phyloP scores from a whole-genome alignment of 345 rosid species.

The Mallotus nudiflorus region DNA sequence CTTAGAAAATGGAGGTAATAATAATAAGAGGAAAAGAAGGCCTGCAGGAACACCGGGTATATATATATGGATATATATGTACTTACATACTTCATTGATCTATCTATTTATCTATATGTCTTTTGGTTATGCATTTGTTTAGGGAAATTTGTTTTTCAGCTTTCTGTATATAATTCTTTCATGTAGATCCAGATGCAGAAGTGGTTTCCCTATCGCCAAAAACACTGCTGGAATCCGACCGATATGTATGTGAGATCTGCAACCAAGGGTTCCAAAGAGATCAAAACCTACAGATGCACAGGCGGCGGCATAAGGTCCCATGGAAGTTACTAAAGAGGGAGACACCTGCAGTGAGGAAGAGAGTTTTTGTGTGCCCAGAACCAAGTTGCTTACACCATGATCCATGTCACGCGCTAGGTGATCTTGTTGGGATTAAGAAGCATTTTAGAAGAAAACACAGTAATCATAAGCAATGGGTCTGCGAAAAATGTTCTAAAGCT shows the following conservation, averaged over 20 bases:
- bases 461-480: slow-evolving; percentile 89
- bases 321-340: slow-evolving; percentile 96
- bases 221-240: slow-evolving; percentile 88
- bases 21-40: slow-evolving; percentile 69
- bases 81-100: too few species aligned
- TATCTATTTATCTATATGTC: too few species aligned
- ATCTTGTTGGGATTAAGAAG: slow-evolving; percentile 95
- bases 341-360: slow-evolving; percentile 64
- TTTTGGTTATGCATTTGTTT: too few species aligned
- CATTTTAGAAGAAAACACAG: slow-evolving; percentile 92
- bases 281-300: slow-evolving; percentile 97
- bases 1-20: slow-evolving; percentile 39
- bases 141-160: background rate
- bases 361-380: slow-evolving; percentile 93
- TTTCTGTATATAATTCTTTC: background rate
- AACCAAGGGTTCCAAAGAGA: slow-evolving; percentile 97
- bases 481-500: slow-evolving; percentile 83
- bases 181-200: slow-evolving; percentile 94
- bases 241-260: slow-evolving; percentile 95
- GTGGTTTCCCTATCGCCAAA: slow-evolving; percentile 88
- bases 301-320: slow-evolving; percentile 93
- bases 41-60: slow-evolving; percentile 95
- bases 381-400: slow-evolving; percentile 90
- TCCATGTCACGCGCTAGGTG: slow-evolving; percentile 95
- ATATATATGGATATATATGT: too few species aligned